Base-by-base conservation (phyloP, 768 basidiomycete genomes). In the Podaxis sp. region DNA sequence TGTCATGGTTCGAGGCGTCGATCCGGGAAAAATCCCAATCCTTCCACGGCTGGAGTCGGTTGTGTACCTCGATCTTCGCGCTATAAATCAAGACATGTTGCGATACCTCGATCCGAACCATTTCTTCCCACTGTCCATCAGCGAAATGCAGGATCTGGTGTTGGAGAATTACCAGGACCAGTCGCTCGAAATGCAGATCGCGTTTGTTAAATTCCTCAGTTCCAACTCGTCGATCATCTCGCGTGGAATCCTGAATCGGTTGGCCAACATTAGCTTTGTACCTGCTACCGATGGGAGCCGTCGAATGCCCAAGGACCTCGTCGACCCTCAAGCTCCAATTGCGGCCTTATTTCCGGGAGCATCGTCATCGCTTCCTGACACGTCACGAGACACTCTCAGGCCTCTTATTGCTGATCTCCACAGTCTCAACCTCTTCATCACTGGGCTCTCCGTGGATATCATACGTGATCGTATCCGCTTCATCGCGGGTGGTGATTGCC, bases 391-490 rank as follows among this genome's bases (percentile, higher is more conserved):
- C 1, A 24, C 44, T 0, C 52, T 69, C 28, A 61, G 58, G 2
- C 41, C 17, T 1, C 68, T 75, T 20, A 58, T 74, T 5, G 37
- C 48, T 0, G 20, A 58, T 30, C 65, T 76, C 4, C 67, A 65
- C 3, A 54, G 64, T 0, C 60, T 80, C 1, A 56, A 64, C 10
- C 61, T 82, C 11, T 61, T 80, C 56, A 66, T 74, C 50, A 58
- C 57, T 1, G 51, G 56, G 0, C 69, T 83, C 10, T 75, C 77
- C 0, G 15, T 67, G 0, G 68, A 69, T 4, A 71, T 78, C 2
- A 67, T 77, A 3, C 60, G 61, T n/a, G 80, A 82, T 26, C 74
- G 76, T 0, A 76, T 80, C 33, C 58, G 66, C 6, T 70, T 68
- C 58, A 76, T 81, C 46, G 71, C 76, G 0, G 62, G 66, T 1